These are phyloP conservation scores for Filobasidium floriforme DNA, from an alignment of 768 basidiomycete genomes.

Conservation along the genomic window DNA sequence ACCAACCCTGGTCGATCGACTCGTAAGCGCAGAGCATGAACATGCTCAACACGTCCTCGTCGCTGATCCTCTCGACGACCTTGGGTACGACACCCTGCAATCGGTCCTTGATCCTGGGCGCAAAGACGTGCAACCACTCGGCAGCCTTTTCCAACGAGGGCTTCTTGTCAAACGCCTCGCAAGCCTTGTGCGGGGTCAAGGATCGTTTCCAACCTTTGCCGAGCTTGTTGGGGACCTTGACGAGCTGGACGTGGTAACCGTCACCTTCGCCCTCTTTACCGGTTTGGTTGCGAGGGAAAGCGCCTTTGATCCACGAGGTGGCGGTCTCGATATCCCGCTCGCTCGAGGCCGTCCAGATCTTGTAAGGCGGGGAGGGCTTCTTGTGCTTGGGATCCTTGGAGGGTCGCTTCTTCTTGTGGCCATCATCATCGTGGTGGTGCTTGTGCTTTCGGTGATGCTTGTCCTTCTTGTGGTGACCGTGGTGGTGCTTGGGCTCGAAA, in stretches of 20 bases:
- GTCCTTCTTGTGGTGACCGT: conserved; percentile 25
- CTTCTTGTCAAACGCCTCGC: conserved; percentile 45
- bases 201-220: conserved; percentile 42
- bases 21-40: conserved; percentile 47
- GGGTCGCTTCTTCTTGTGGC: conserved; percentile 7
- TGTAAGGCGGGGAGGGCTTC: conserved; percentile 17
- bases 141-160: conserved; percentile 40
- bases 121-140: conserved; percentile 43
- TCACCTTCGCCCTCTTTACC: conserved; percentile 46
- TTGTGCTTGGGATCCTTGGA: conserved; percentile 21
- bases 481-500: conserved; percentile 1
- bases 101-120: conserved; percentile 33
- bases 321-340: conserved; percentile 44
- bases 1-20: conserved; percentile 39
- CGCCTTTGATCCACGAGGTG: conserved; percentile 44
- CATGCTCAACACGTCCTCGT: conserved; percentile 46
- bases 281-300: conserved; percentile 44
- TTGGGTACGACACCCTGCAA: conserved; percentile 26
- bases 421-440: conserved; percentile 7
- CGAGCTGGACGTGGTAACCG: conserved; percentile 41
- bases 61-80: conserved; percentile 32
- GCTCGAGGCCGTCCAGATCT: conserved; percentile 45
- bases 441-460: conserved; percentile 16
- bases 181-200: conserved; percentile 47
- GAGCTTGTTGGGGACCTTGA: conserved; percentile 46